Evolutionary conservation across 768 basidiomycete species (phyloP), one percentile per base, ranked within the genome.

Genomic region (Tulasnella sp.): DNA sequence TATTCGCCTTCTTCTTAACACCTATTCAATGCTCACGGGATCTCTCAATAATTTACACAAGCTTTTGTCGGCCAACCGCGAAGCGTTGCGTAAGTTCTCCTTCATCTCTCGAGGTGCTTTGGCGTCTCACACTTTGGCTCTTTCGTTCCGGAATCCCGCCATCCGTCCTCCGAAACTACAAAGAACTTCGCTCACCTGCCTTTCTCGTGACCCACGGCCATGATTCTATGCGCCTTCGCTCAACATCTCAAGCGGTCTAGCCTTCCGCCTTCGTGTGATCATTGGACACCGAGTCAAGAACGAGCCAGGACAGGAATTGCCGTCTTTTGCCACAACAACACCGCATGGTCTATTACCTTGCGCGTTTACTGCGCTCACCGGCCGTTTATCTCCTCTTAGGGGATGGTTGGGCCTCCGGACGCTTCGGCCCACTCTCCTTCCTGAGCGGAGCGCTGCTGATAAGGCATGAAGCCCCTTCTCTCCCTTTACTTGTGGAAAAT

Each of bases 91-190:
- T 70, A 70, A 42, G 69, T 70, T 42, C 36, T 38, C 40, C 36
- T 70, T 42, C 69, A 70, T 70, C 69, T 70, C 40, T 38, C 40
- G 37, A 70, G 37, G n/a, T 70, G 69, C 69, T 70, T 38, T 64
- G 37, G 29, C 69, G 69, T 70, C 69, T 70, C 69, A 70, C 69
- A 64, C 69, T 70, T 70, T 38, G 69, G 69, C 69, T 38, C 36
- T 70, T 39, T 70, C 69, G 69, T 70, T 39, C 69, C 69, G 69
- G 36, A 39, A 38, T 70, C 69, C 69, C 69, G 69, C 69, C 69
- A 70, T 38, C 58, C 58, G 58, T 64, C 58, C 58, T 64, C 58
- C 58, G 58, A 64, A 64, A 64, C 29, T 3, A 34, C 58, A 64
- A 49, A 64, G 58, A 64, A 64, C 58, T 64, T 64, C 25, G 58